Evolutionary conservation across 805 yeast species (phyloP).

Genomic region (Wickerhamomyces subpelliculosus): DNA sequence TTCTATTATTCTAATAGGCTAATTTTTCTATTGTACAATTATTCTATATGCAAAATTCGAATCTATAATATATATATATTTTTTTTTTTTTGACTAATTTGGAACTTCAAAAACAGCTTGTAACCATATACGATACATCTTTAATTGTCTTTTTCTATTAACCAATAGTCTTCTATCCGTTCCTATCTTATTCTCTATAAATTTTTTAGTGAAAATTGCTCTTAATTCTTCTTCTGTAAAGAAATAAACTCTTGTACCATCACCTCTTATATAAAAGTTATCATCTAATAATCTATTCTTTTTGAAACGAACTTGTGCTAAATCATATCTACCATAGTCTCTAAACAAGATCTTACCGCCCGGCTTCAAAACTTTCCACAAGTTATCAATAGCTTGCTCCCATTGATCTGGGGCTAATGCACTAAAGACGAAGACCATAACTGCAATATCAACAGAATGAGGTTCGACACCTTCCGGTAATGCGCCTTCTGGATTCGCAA

Average conservation of each 20-base stretch:
- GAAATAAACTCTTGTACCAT: conserved; percentile 95
- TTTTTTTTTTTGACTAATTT: conserved; percentile 2
- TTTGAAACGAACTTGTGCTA: conserved; percentile 92
- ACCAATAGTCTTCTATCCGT: conserved; percentile 88
- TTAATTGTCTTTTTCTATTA: conserved; percentile 83
- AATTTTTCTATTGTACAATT: not conserved
- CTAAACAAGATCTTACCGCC: conserved; percentile 87
- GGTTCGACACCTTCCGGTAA: conserved; percentile 84
- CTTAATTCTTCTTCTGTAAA: conserved; percentile 91
- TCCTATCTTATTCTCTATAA: conserved; percentile 70
- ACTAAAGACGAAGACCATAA: conserved; percentile 92
- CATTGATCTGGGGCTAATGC: conserved; percentile 92
- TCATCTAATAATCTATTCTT: conserved; percentile 82
- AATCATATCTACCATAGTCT: conserved; percentile 93
- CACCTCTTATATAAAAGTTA: conserved; percentile 94
- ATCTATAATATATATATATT: too few relatives aligned
- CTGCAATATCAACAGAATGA: conserved; percentile 80
- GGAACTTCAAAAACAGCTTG: conserved; percentile 76
- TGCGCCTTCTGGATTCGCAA: conserved; percentile 64
- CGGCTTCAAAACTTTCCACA: conserved; percentile 73
- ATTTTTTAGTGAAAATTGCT: conserved; percentile 57
- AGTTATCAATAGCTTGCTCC: conserved; percentile 69
- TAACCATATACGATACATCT: conserved; percentile 96
- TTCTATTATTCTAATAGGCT: conserved; percentile 30
- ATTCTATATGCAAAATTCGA: too few relatives aligned